Percentiles rank a stretch among this genome's conserved stretches.
These are phyloP conservation scores for Fusarium solani-melongenae DNA, from an alignment of 2,329 filamentous ascomycete genomes.

Conservation along the genomic window DNA sequence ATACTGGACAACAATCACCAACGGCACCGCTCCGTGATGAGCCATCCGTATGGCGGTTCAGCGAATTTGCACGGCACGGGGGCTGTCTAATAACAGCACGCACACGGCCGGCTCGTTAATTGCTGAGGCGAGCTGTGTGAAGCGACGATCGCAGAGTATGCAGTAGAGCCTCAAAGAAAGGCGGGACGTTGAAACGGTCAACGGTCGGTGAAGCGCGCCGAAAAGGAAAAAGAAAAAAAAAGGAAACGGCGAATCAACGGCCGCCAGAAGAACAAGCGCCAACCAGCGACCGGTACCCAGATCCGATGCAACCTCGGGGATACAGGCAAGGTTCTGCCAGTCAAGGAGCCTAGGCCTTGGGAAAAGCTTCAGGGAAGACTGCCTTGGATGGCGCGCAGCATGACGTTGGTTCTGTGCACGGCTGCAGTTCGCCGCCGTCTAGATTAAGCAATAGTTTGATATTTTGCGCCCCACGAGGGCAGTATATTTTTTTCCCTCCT, in stretches of 20 bases:
- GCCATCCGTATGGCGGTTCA: slow-evolving; percentile 9
- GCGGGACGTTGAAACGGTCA: slow-evolving; percentile 17
- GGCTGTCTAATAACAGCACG: slow-evolving; percentile 49
- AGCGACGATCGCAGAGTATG: slow-evolving; percentile 11
- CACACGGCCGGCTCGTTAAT: slow-evolving; percentile 27
- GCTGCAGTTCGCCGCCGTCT: slow-evolving; percentile 17
- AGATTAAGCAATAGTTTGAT: slow-evolving; percentile 16
- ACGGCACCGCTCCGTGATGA: slow-evolving; percentile 1
- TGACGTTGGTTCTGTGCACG: slow-evolving; percentile 28
- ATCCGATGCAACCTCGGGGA: slow-evolving; percentile 21
- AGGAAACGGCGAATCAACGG: slow-evolving; percentile 24
- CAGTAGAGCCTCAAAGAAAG: slow-evolving; percentile 7
- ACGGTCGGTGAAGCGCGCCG: slow-evolving; percentile 1
- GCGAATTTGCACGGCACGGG: slow-evolving; percentile 18
- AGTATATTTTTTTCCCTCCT: background rate
- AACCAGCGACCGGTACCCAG: slow-evolving; percentile 19
- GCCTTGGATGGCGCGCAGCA: slow-evolving; percentile 24
- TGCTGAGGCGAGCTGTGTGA: slow-evolving; percentile 8
- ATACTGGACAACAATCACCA: background rate
- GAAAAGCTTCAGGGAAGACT: slow-evolving; percentile 3
- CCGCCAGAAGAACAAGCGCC: slow-evolving; percentile 3
- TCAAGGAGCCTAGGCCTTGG: slow-evolving; percentile 5
- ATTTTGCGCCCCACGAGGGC: background rate
- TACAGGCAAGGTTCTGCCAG: slow-evolving; percentile 10
- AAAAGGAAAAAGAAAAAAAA: background rate